Evolutionary conservation across 257 asterid species (phyloP).

Genomic region (Orobanche coerulescens): DNA sequence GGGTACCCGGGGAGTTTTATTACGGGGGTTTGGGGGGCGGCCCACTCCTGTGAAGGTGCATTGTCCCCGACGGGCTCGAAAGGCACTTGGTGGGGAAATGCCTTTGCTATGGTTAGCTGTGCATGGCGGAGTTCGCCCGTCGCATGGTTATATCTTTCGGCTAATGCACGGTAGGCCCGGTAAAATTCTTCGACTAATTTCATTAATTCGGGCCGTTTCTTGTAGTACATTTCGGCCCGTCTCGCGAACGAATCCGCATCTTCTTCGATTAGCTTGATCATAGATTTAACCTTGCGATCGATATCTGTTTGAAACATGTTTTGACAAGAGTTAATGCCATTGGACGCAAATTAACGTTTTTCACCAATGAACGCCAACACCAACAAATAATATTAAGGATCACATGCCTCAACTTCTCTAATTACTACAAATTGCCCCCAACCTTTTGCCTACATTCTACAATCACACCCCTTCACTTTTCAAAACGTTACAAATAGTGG

Average conservation of each 20-base stretch:
- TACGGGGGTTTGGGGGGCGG: constrained; percentile 38
- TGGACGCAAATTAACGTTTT: neutral
- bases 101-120: constrained; percentile 66
- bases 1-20: constrained; percentile 20
- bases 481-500: neutral
- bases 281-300: constrained; percentile 77
- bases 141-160: constrained; percentile 80
- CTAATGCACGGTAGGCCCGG: constrained; percentile 91
- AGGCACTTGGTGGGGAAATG: constrained; percentile 76
- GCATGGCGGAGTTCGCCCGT: constrained; percentile 90
- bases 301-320: constrained; percentile 45
- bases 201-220: constrained; percentile 90
- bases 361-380: too few species aligned
- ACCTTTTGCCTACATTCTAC: neutral
- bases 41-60: constrained; percentile 37
- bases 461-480: neutral
- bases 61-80: constrained; percentile 42
- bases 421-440: neutral
- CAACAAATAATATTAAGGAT: neutral
- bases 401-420: neutral
- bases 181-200: constrained; percentile 90
- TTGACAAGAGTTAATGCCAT: neutral
- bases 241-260: constrained; percentile 96
- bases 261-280: constrained; percentile 92
- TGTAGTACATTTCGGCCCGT: constrained; percentile 91